Conservation (phyloP, 257 asterid genomes). For the Rhazya stricta region DNA sequence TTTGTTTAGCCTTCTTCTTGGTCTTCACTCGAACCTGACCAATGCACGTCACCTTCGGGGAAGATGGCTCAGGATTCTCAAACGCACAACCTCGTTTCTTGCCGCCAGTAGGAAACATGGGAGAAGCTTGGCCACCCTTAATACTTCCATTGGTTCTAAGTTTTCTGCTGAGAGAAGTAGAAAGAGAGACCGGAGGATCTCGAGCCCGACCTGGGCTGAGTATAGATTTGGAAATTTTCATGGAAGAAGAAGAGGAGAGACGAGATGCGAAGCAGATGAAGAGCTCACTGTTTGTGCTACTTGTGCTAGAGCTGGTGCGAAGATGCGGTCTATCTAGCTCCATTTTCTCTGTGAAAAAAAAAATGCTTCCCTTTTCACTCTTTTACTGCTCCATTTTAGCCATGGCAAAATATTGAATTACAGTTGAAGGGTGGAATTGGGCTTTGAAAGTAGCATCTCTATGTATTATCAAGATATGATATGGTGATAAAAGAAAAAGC, state of each 20-base stretch:
- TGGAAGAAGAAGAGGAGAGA: conserved; percentile 43
- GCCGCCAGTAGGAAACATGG: conserved; percentile 46
- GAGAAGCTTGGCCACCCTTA: conserved; percentile 77
- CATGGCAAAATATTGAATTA: background rate
- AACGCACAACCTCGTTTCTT: conserved; percentile 59
- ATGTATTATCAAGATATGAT: background rate
- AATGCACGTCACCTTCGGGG: conserved; percentile 95
- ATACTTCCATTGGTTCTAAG: conserved; percentile 66
- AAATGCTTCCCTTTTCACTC: conserved; percentile 19
- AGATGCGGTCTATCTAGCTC: conserved; percentile 61
- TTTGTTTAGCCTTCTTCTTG: conserved; percentile 64
- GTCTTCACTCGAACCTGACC: conserved; percentile 93
- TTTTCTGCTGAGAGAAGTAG: conserved; percentile 80
- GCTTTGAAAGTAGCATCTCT: background rate
- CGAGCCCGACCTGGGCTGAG: conserved; percentile 52
- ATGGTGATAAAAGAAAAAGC: conserved; percentile 11
- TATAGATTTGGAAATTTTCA: conserved; percentile 44
- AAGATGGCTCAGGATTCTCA: conserved; percentile 90
- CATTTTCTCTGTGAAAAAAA: conserved; percentile 28
- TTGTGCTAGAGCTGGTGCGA: conserved; percentile 38
- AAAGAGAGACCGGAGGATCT: conserved; percentile 52
- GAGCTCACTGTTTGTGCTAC: conserved; percentile 40
- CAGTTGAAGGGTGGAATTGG: conserved; percentile 2
- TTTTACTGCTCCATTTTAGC: conserved; percentile 14
- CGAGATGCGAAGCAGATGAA: conserved; percentile 69